A percentile compares a stretch with the other conserved stretches of the same genome.
Evolutionary conservation across 2,329 filamentous ascomycete genomes (phyloP).

Genomic region (Fusarium mexicanum): DNA sequence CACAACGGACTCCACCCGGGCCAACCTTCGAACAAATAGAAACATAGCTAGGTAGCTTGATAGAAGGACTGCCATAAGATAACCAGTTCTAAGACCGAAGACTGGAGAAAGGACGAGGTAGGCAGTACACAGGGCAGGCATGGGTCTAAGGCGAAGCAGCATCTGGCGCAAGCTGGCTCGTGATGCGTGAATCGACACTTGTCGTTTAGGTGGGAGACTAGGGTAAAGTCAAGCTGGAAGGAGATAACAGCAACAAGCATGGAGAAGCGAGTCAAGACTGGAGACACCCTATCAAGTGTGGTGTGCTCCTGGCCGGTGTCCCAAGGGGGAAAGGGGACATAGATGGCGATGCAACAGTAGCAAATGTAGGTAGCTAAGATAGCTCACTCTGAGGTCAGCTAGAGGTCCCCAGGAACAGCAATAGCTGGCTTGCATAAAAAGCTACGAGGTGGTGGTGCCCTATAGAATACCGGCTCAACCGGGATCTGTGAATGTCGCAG

Average conservation of each 20-base stretch:
- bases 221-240: slow-evolving; percentile 12
- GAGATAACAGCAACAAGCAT: slow-evolving; percentile 11
- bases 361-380: slow-evolving; percentile 11
- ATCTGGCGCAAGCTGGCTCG: slow-evolving; percentile 36
- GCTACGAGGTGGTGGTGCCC: slow-evolving; percentile 20
- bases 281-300: slow-evolving; percentile 13
- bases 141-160: slow-evolving; percentile 37
- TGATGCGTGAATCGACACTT: slow-evolving; percentile 38
- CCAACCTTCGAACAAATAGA: slow-evolving; percentile 28
- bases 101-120: slow-evolving; percentile 21
- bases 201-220: slow-evolving; percentile 19
- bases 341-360: slow-evolving; percentile 22
- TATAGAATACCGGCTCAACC: slow-evolving; percentile 17
- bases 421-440: slow-evolving; percentile 32
- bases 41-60: slow-evolving; percentile 15
- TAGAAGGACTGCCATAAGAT: slow-evolving; percentile 16
- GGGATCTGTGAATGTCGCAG: slow-evolving; percentile 7
- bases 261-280: slow-evolving; percentile 25
- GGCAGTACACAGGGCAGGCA: slow-evolving; percentile 5
- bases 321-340: slow-evolving; percentile 29
- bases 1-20: slow-evolving; percentile 10
- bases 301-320: slow-evolving; percentile 37
- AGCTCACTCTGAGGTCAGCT: slow-evolving; percentile 10
- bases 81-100: slow-evolving; percentile 14
- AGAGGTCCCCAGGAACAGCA: slow-evolving; percentile 24